Evolutionary conservation across 208 protist species (phyloP).

Genomic region (Leishmania arabica): DNA sequence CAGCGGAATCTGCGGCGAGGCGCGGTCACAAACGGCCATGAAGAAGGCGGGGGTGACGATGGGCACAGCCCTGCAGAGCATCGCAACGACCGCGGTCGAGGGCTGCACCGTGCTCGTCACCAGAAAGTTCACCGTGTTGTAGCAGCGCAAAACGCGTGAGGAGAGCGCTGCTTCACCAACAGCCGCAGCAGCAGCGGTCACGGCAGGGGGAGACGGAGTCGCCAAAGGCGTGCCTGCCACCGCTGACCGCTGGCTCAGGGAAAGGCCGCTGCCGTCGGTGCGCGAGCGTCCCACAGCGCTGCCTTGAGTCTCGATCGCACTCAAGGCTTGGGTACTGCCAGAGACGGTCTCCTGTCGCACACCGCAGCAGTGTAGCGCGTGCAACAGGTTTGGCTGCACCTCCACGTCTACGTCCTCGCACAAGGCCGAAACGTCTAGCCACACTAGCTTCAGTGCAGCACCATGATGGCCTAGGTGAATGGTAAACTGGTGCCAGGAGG

Average conservation of each 20-base stretch:
- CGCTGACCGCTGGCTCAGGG: conserved; percentile 16
- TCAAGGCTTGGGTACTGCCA: not conserved
- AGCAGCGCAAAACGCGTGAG: conserved; percentile 7
- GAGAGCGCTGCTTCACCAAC: not conserved
- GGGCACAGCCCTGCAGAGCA: conserved; percentile 55
- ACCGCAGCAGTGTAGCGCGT: conserved; percentile 56
- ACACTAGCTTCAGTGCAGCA: conserved; percentile 51
- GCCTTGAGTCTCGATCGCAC: not conserved
- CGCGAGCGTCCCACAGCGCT: not conserved
- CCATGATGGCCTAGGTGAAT: conserved; percentile 57
- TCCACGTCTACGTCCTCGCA: conserved; percentile 52
- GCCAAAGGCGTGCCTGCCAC: conserved; percentile 36
- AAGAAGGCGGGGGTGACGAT: conserved; percentile 76
- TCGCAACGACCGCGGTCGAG: conserved; percentile 55
- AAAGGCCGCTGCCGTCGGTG: conserved; percentile 13
- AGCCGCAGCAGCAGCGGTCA: not conserved
- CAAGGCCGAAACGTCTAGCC: conserved; percentile 47
- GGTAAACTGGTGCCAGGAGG: conserved; percentile 45
- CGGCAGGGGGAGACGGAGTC: not conserved
- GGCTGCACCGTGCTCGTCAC: conserved; percentile 46
- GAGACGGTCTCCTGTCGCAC: conserved; percentile 22
- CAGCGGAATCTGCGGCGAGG: conserved; percentile 49
- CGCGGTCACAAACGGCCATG: conserved; percentile 35
- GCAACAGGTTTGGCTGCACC: conserved; percentile 42
- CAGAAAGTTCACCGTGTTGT: conserved; percentile 26